Base-by-base conservation (phyloP, 768 basidiomycete genomes). In the Psilocybe sp. region DNA sequence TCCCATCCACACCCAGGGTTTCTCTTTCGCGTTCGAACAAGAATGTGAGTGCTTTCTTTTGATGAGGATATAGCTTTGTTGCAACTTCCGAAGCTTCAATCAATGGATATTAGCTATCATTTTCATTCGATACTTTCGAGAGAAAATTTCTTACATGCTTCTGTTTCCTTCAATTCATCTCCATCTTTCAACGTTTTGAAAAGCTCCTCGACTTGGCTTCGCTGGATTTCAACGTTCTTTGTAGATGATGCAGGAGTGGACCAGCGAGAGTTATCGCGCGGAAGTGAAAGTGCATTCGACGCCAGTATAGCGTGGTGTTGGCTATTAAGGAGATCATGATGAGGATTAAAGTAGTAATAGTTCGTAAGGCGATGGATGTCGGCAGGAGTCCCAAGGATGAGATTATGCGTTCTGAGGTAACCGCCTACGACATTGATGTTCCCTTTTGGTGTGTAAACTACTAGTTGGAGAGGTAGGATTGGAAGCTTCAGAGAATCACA, bases 41-140 rank as follows among this genome's bases (percentile, higher is more conserved):
- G 69, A 99, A 99, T 1, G 96, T 93, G 15, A 99, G 76, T 18
- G 96, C 97, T 67, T 96, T 96, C 71, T 94, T 96, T 71, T 99
- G 97, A 75, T 99, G 97, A 15, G 96, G 92, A 69, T 98, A 99
- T 7, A 99, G 74, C 41, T 71, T 77, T 16, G 97, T 97, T 34
- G 86, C 87, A 47, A 99, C 82, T 59, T 88, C 84, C 46, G 75
- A 61, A 44, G 71, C 87, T 89, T 32, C 37, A 47, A 49, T 52
- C 15, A 40, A 46, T 42, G 23, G 51, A 49, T 61, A 54, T 54
- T 20, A 39, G 37, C 44, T 16, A 31, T 20, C n/a, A n/a, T n/a
- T n/a, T n/a, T n/a, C n/a, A n/a, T n/a, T n/a, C 43, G 34, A 43
- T 44, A 43, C 32, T 23, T 47, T 51, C 55, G 47, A 45, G 49